Conservation (phyloP, 2,329 filamentous ascomycete genomes). For the Lasiodiplodia citricola region DNA sequence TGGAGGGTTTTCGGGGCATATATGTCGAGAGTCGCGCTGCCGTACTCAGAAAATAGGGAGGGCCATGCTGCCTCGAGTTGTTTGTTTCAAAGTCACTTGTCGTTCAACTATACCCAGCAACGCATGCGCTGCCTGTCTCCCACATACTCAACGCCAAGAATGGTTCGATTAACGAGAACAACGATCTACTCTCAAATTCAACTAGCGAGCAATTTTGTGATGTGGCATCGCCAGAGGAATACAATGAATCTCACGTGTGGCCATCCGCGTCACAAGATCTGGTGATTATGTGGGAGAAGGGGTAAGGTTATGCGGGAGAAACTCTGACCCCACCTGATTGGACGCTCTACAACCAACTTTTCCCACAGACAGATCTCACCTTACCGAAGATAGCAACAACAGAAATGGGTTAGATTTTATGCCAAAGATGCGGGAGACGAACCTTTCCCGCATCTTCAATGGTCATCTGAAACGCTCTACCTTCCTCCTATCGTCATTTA, state of each 20-base stretch:
- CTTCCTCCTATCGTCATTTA: too few species aligned
- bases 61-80: neutral
- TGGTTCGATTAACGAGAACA: neutral
- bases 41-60: neutral
- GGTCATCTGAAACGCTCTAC: too few species aligned
- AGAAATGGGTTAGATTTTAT: too few species aligned
- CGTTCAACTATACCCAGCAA: neutral
- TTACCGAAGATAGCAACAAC: too few species aligned
- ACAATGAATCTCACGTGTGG: neutral
- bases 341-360: too few species aligned
- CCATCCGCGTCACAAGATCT: neutral
- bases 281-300: neutral
- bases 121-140: neutral
- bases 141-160: neutral
- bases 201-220: too few species aligned
- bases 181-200: too few species aligned
- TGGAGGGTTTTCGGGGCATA: neutral
- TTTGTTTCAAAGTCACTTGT: neutral
- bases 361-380: too few species aligned
- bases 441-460: too few species aligned
- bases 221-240: too few species aligned
- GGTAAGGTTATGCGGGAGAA: neutral
- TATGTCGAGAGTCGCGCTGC: neutral
- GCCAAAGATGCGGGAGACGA: too few species aligned
- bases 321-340: neutral